Evolutionary conservation across 2,329 filamentous ascomycete genomes (phyloP).

Genomic region (Colletotrichum sp.): DNA sequence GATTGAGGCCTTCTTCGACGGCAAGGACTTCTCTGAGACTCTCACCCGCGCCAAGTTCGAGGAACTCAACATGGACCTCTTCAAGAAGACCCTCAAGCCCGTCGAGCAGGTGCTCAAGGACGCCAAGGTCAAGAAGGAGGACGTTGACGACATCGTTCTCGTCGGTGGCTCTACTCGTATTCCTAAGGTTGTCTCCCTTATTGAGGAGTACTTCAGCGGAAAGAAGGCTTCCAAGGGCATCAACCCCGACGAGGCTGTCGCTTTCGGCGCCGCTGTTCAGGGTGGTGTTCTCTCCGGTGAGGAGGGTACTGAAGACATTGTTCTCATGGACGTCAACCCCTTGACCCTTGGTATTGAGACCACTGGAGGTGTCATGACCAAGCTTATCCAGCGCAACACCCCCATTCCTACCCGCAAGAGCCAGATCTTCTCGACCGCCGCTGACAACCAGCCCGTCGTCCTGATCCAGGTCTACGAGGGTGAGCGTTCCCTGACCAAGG

Average conservation of each 20-base stretch:
- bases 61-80: slow-evolving; percentile 97
- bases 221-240: slow-evolving; percentile 99
- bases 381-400: slow-evolving; percentile 93
- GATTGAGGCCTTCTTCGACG: slow-evolving; percentile 96
- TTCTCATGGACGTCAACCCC: slow-evolving; percentile 98
- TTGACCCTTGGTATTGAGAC: slow-evolving; percentile 97
- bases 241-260: slow-evolving; percentile 98
- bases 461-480: slow-evolving; percentile 96
- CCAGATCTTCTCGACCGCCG: slow-evolving; percentile 96
- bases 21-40: slow-evolving; percentile 98
- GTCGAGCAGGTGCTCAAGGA: slow-evolving; percentile 99
- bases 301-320: slow-evolving; percentile 77
- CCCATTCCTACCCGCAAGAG: slow-evolving; percentile 95
- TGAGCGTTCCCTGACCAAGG: slow-evolving; percentile 92
- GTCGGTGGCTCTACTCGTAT: slow-evolving; percentile 99
- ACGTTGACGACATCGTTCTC: slow-evolving; percentile 95
- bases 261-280: slow-evolving; percentile 96
- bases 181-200: slow-evolving; percentile 86
- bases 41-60: slow-evolving; percentile 99
- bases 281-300: slow-evolving; percentile 94
- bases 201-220: slow-evolving; percentile 93
- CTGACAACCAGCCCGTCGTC: slow-evolving; percentile 95
- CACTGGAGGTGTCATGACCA: slow-evolving; percentile 97
- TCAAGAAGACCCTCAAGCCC: slow-evolving; percentile 99
- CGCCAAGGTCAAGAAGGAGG: slow-evolving; percentile 93